Base-by-base conservation (phyloP, 371 early-diverging fungal species). In the Capniomyces stellatus region DNA sequence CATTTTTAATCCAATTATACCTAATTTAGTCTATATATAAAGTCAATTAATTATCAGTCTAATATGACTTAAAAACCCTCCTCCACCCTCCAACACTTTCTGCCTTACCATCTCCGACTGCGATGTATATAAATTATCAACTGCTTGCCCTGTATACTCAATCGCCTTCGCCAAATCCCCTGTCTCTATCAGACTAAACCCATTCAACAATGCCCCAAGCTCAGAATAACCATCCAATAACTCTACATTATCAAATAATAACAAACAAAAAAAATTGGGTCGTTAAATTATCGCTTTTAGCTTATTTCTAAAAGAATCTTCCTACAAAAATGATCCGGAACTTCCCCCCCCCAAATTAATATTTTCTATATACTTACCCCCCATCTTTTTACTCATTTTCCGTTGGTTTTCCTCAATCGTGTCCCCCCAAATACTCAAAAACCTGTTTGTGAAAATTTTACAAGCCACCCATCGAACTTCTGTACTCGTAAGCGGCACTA, bases 161-260 rank as follows among this genome's bases (percentile, higher is more conserved):
- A 93, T 83, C 0, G 85, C 87, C 31, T 76, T 79, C 2, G 89
- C 77, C 13, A 93, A 69, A 12, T 54, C 54, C 13, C 58, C 76
- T 31, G 63, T 59, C 54, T 92, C 94, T 54, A 77, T 77, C 48
- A 94, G 75, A 52, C 93, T 92, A 66, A 93, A 91, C 23, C 85
- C 91, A 58, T 94, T 94, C 64, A 90, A 88, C 0, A 81, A 72
- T 3, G 88, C 89, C 0, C 94, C 95, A n/a, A 94, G 72, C 55
- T 92, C 93, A 13, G 87, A 75, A 60, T 85, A 84, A 55, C 85
- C 83, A 28, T 71, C 69, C 0, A 87, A 76, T 24, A 85, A 57
- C 43, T 77, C 79, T 52, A 52, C n/a, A 4, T 23, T 25, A 39
- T 25, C 29, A 8, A 44, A 51, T 15, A 40, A 13, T 15, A 13